phyloP scores from a whole-genome alignment of 2,329 filamentous ascomycete species.

The Helotiales sp. region DNA sequence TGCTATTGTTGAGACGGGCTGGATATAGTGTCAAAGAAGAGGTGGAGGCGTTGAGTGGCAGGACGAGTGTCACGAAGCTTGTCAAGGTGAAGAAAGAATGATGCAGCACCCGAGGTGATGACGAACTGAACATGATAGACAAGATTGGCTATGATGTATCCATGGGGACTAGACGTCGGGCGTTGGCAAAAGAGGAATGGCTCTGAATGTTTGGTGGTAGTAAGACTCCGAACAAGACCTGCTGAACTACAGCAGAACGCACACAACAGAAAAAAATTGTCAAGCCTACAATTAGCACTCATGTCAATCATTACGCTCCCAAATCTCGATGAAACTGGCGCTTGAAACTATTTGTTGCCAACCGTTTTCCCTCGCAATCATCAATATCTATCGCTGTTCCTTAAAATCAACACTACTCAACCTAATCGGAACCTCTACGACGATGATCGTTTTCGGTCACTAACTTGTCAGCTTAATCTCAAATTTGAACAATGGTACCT shows the following conservation, averaged over 20 bases:
- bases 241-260: not conserved
- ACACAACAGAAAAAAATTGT: not conserved
- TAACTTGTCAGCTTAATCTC: slow-evolving; percentile 1
- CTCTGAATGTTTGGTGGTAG: no score
- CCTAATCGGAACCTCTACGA: not conserved
- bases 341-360: not conserved
- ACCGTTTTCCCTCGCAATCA: slow-evolving; percentile 26
- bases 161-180: no score
- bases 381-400: slow-evolving; percentile 24
- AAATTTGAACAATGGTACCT: slow-evolving; percentile 49
- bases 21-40: not conserved
- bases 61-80: not conserved
- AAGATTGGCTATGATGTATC: no score
- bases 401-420: slow-evolving; percentile 7
- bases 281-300: not conserved
- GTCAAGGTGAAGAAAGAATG: not conserved
- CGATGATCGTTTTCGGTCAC: slow-evolving; percentile 16
- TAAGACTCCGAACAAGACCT: no score
- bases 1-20: not conserved
- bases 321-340: not conserved
- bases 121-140: no score
- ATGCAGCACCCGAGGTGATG: no score
- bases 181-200: no score
- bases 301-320: slow-evolving; percentile 3
- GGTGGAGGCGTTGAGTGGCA: not conserved